These are phyloP conservation scores for Staphylotrichum tortipilum DNA, from an alignment of 495 filamentous ascomycete species.

Conservation along the genomic window DNA sequence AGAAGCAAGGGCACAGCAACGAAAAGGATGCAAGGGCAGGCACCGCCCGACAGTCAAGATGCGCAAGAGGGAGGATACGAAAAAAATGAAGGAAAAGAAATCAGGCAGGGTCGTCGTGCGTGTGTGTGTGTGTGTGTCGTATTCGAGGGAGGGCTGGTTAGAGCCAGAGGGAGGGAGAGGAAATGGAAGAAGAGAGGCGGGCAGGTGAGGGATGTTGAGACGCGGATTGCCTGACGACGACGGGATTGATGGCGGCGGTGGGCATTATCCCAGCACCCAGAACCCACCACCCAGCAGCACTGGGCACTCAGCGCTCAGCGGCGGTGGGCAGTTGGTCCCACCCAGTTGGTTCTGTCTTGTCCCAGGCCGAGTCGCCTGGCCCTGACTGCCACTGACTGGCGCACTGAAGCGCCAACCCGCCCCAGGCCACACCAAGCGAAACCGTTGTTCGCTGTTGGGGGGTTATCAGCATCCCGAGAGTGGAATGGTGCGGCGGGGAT, in stretches of 20 bases:
- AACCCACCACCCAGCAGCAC: too few species aligned
- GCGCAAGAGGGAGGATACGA: background rate
- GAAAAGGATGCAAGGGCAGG: background rate
- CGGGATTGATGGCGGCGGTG: too few species aligned
- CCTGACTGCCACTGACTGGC: too few species aligned
- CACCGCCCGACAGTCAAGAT: slow-evolving; percentile 7
- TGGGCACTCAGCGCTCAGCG: too few species aligned
- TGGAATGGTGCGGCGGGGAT: background rate
- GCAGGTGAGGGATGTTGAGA: background rate
- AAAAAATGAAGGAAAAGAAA: background rate
- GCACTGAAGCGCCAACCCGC: too few species aligned
- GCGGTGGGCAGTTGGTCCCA: background rate
- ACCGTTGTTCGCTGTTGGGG: background rate
- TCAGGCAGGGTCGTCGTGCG: background rate
- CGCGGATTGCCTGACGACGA: background rate
- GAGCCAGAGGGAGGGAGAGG: background rate
- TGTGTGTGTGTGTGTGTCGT: too few species aligned
- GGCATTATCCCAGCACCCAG: too few species aligned
- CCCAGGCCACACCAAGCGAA: too few species aligned
- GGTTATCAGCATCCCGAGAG: background rate
- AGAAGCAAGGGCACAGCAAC: background rate
- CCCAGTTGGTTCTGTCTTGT: background rate
- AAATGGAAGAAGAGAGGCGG: background rate
- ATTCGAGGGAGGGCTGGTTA: background rate
- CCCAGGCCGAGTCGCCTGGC: background rate